phyloP scores from a whole-genome alignment of 2,329 filamentous ascomycete genomes.

The Fusarium mundagurra region DNA sequence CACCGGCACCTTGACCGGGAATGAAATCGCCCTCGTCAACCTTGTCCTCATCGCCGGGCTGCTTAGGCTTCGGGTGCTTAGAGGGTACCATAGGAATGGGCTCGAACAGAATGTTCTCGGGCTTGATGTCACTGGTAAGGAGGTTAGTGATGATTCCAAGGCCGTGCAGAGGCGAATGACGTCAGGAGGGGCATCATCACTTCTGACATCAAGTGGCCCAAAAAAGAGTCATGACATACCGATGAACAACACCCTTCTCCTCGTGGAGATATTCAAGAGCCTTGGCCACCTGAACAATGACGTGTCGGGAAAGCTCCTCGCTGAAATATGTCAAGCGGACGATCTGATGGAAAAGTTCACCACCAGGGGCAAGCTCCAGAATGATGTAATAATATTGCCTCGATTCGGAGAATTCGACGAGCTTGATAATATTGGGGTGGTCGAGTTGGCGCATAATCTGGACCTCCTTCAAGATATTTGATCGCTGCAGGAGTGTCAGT shows the following conservation, averaged over 20 bases:
- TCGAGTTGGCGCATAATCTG: constrained; percentile 98
- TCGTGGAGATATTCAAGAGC: constrained; percentile 95
- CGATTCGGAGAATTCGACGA: constrained; percentile 94
- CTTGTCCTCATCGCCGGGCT: constrained; percentile 95
- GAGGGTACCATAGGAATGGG: constrained; percentile 84
- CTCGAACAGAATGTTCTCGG: constrained; percentile 94
- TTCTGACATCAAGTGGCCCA: not conserved
- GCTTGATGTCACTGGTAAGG: constrained; percentile 86
- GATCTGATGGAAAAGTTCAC: constrained; percentile 98
- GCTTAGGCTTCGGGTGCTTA: constrained; percentile 80
- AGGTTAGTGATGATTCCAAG: constrained; percentile 33
- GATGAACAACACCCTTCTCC: constrained; percentile 93
- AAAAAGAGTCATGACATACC: constrained; percentile 66
- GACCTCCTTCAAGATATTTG: constrained; percentile 98
- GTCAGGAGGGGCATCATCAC: constrained; percentile 43
- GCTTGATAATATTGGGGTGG: constrained; percentile 93
- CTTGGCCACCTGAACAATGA: constrained; percentile 94
- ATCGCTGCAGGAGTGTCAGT: constrained; percentile 70
- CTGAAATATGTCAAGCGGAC: constrained; percentile 98
- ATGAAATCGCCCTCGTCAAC: constrained; percentile 95
- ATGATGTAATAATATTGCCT: constrained; percentile 98
- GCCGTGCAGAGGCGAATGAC: constrained; percentile 39
- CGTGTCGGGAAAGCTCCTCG: constrained; percentile 92
- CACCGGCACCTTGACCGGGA: constrained; percentile 81
- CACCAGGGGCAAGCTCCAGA: constrained; percentile 91